These are phyloP conservation scores for Dichotomocladium elegans DNA, from an alignment of 371 early-diverging fungal species.

Conservation along the genomic window DNA sequence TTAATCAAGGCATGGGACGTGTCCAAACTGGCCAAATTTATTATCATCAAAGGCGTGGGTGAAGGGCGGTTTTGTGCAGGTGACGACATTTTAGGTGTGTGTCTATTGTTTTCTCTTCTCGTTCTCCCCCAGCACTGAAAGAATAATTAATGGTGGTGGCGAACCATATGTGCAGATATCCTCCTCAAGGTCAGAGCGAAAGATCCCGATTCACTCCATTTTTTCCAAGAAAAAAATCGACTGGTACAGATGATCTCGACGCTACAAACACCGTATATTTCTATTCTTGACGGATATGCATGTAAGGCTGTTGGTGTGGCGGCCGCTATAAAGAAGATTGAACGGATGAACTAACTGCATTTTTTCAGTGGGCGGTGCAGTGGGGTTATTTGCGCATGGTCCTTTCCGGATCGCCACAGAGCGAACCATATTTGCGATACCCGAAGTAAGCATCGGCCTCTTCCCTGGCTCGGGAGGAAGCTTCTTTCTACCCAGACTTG, in stretches of 20 bases:
- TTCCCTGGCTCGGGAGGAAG: slow-evolving; percentile 95
- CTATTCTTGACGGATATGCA: slow-evolving; percentile 88
- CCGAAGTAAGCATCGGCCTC: slow-evolving; percentile 89
- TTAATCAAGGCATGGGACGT: slow-evolving; percentile 79
- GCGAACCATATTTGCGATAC: slow-evolving; percentile 89
- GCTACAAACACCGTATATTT: slow-evolving; percentile 81
- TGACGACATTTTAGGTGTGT: slow-evolving; percentile 83
- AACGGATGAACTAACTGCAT: background rate
- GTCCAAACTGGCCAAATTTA: slow-evolving; percentile 84
- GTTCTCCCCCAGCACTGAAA: no score
- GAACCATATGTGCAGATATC: slow-evolving; percentile 14
- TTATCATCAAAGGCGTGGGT: slow-evolving; percentile 76
- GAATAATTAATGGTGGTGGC: background rate
- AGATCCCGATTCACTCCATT: slow-evolving; percentile 65
- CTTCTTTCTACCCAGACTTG: slow-evolving; percentile 89
- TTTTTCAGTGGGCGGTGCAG: slow-evolving; percentile 89
- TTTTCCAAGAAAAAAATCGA: slow-evolving; percentile 89
- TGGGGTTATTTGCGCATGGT: slow-evolving; percentile 92
- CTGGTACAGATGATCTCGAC: slow-evolving; percentile 90
- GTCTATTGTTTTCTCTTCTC: background rate
- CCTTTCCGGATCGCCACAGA: slow-evolving; percentile 95
- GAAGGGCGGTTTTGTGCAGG: slow-evolving; percentile 91
- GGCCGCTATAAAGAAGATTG: background rate
- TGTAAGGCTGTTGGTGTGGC: slow-evolving; percentile 44
- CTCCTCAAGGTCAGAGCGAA: slow-evolving; percentile 30